Percentiles rank a stretch among this genome's conserved stretches.
Evolutionary conservation across 805 yeast genomes (phyloP).

Genomic region (Scheffersomyces lignosus): DNA sequence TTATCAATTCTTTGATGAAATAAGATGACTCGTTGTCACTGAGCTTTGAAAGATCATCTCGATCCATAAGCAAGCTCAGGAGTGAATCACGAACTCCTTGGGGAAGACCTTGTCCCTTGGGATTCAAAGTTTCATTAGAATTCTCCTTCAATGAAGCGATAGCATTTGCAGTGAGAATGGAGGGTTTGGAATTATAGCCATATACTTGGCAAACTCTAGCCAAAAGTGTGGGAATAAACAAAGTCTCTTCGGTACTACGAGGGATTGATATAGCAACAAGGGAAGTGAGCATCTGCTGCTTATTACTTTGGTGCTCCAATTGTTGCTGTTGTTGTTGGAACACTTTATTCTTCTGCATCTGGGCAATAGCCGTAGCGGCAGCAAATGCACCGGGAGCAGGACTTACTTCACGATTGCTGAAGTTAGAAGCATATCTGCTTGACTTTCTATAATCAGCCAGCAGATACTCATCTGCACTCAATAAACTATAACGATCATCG

Average conservation of each 20-base stretch:
- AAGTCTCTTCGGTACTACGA: constrained; percentile 74
- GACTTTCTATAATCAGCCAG: background rate
- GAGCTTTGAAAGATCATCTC: constrained; percentile 25
- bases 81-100: constrained; percentile 15
- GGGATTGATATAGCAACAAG: constrained; percentile 73
- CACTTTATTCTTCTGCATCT: constrained; percentile 43
- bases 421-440: constrained; percentile 1
- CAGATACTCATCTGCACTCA: constrained; percentile 27
- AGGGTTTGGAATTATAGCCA: constrained; percentile 70
- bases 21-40: constrained; percentile 41
- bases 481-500: constrained; percentile 28
- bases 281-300: constrained; percentile 38
- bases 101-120: constrained; percentile 3
- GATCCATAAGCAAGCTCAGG: constrained; percentile 25
- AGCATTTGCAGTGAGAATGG: constrained; percentile 69
- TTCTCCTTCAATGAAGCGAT: constrained; percentile 65
- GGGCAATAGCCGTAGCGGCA: constrained; percentile 61
- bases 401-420: constrained; percentile 43
- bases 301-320: constrained; percentile 23
- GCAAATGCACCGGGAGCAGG: constrained; percentile 76
- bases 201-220: constrained; percentile 68
- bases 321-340: constrained; percentile 19
- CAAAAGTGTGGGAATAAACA: constrained; percentile 69
- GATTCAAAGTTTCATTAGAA: constrained; percentile 12
- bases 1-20: constrained; percentile 37